A percentile compares a stretch with the other conserved stretches of the same genome.
Evolutionary conservation across 345 rosid genomes (phyloP).

Genomic region (Jatropha curcas): DNA sequence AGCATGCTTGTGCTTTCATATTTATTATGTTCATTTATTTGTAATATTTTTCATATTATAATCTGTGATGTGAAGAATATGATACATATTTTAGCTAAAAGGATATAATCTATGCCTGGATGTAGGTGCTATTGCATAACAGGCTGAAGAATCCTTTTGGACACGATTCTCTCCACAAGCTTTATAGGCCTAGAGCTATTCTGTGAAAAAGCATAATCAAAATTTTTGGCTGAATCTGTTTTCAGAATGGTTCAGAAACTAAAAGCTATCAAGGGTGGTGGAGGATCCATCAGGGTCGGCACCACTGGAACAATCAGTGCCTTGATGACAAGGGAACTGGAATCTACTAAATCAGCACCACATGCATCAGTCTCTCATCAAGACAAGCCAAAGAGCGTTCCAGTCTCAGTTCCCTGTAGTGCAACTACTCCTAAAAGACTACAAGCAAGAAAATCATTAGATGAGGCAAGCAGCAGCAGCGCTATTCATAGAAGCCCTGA

Average conservation of each 20-base stretch:
- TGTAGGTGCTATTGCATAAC: slow-evolving; percentile 8
- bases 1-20: neutral
- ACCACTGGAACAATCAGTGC: slow-evolving; percentile 79
- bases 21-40: neutral
- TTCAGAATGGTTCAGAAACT: slow-evolving; percentile 70
- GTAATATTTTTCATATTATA: neutral
- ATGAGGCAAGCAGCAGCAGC: slow-evolving; percentile 79
- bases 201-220: slow-evolving; percentile 12
- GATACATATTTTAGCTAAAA: neutral
- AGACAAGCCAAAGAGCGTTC: slow-evolving; percentile 41
- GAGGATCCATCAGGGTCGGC: slow-evolving; percentile 86
- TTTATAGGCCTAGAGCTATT: neutral
- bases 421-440: slow-evolving; percentile 51
- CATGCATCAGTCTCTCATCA: slow-evolving; percentile 37
- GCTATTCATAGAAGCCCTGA: slow-evolving; percentile 30
- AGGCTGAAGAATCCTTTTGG: slow-evolving; percentile 6
- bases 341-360: slow-evolving; percentile 51
- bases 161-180: neutral
- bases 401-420: slow-evolving; percentile 54
- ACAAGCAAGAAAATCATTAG: slow-evolving; percentile 58
- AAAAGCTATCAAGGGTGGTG: slow-evolving; percentile 76
- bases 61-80: neutral
- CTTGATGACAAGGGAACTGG: slow-evolving; percentile 82
- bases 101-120: neutral
- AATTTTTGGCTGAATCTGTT: slow-evolving; percentile 9